phyloP scores from a whole-genome alignment of 2,329 filamentous ascomycete species.

The Stenocarpella maydis region DNA sequence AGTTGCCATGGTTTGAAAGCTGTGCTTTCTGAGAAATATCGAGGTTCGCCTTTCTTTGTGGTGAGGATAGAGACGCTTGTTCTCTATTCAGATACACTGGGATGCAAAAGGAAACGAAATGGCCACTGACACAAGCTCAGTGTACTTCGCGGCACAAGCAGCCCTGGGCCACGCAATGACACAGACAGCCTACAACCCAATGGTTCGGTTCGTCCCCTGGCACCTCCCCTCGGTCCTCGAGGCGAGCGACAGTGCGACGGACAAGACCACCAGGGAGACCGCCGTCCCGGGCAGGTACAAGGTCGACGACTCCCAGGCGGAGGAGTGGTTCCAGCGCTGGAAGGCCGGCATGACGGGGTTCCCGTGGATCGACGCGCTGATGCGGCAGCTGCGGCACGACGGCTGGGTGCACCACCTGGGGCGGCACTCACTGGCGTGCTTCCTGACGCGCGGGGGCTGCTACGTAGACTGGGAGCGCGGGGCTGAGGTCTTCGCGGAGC shows the following conservation, averaged over 20 bases:
- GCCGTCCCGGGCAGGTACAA: conserved; percentile 60
- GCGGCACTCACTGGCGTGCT: conserved; percentile 80
- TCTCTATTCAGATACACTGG: too few species aligned
- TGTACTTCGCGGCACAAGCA: conserved; percentile 84
- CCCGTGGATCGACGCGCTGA: conserved; percentile 82
- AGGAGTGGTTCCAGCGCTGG: conserved; percentile 75
- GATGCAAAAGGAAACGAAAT: fast-evolving
- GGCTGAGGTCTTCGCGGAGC: conserved; percentile 80
- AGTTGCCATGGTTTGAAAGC: background rate
- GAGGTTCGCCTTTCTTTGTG: background rate
- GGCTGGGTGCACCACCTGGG: conserved; percentile 86
- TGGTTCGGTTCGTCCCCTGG: conserved; percentile 81
- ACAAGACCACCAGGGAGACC: conserved; percentile 51
- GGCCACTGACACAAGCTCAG: background rate
- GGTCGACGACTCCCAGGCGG: conserved; percentile 68
- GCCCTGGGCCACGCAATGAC: conserved; percentile 69
- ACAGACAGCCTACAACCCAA: conserved; percentile 70
- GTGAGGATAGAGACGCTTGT: background rate
- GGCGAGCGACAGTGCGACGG: conserved; percentile 46
- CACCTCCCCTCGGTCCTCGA: conserved; percentile 70
- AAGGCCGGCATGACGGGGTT: conserved; percentile 75
- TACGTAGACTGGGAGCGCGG: conserved; percentile 83
- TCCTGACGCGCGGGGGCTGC: conserved; percentile 80
- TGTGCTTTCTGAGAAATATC: background rate
- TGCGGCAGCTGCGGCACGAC: conserved; percentile 75